Evolutionary conservation across 2,329 filamentous ascomycete species (phyloP).

Genomic region (Orbilia javanica): DNA sequence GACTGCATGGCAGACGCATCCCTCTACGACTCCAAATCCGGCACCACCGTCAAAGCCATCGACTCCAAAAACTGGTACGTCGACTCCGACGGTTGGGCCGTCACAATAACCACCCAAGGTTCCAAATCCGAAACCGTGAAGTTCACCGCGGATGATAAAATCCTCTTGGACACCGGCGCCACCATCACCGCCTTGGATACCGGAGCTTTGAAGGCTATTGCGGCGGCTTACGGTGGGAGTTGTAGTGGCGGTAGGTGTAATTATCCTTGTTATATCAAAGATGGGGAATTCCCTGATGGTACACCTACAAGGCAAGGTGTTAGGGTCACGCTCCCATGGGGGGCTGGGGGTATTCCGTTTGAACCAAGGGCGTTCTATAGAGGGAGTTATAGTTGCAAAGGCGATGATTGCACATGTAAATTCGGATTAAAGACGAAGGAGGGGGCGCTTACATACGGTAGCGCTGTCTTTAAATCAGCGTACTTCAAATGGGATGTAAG

Average conservation of each 20-base stretch:
- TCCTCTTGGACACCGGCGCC: slow-evolving; percentile 17
- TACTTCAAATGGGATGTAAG: slow-evolving; percentile 43
- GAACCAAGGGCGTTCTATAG: slow-evolving; percentile 16
- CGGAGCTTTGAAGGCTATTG: neutral
- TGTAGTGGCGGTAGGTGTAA: slow-evolving; percentile 10
- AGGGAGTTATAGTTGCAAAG: slow-evolving; percentile 11
- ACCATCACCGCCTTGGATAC: slow-evolving; percentile 8
- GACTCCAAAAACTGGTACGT: slow-evolving; percentile 19
- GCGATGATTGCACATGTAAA: slow-evolving; percentile 12
- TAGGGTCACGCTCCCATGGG: slow-evolving; percentile 15
- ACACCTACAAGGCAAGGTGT: slow-evolving; percentile 12
- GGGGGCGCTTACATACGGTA: slow-evolving; percentile 2
- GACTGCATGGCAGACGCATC: slow-evolving; percentile 16
- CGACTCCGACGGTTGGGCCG: slow-evolving; percentile 6
- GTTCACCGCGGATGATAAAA: neutral
- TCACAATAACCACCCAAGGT: neutral
- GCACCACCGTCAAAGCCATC: slow-evolving; percentile 5
- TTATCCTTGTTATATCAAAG: slow-evolving; percentile 29
- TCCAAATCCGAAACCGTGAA: neutral
- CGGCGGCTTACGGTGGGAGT: slow-evolving; percentile 5
- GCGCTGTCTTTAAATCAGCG: slow-evolving; percentile 27
- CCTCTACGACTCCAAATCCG: neutral
- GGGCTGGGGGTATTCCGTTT: neutral
- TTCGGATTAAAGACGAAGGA: slow-evolving; percentile 28
- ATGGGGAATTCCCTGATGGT: neutral